Evolutionary conservation across 257 asterid species (phyloP), one percentile per base, ranked within the genome.

Genomic region (Linderniella brevidens): DNA sequence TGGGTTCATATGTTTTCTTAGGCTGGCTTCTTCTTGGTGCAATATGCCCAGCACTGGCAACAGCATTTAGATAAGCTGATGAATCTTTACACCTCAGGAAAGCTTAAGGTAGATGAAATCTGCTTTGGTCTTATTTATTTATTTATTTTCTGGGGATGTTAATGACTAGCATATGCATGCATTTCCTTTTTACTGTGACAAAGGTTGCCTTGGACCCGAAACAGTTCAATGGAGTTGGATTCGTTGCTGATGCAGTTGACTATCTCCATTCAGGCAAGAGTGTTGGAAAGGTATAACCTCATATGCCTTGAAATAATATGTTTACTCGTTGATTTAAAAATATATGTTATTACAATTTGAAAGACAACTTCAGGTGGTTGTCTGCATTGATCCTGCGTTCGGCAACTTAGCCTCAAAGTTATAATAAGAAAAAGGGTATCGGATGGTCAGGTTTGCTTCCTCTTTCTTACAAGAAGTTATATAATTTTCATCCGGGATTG

Each of bases 241-340:
- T 93, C 14, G 92, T 78, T 64, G 82, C 86, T 50, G 90, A 88
- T 68, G 98, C 95, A 47, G 93, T 88, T 4, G 80, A 84, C 37
- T 60, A 88, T 75, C 95, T 88, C 52, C 95, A 84, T 62, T 84
- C 98, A 35, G 94, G 98, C 43, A 68, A 66, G 64, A 88, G 98
- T 68, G 68, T 80, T 10, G 98, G 98, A 73, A 88, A 88, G 95
- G 98, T 88, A 77, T 8, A 18, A 13, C 48, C 11, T 41, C 17
- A 17, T 18, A 10, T 17, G 5, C 18, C 51, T 4, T 3, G 19
- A n/a, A n/a, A n/a, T n/a, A n/a, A 14, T 8, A n/a, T 45, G 3
- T 5, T 13, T 11, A 3, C 3, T 14, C 49, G 4, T 46, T 46
- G 11, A 45, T 14, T 4, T 8, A 5, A 13, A 46, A 46, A 11